Conservation (phyloP, 257 asterid genomes). For the Solanum gandarillasii region DNA sequence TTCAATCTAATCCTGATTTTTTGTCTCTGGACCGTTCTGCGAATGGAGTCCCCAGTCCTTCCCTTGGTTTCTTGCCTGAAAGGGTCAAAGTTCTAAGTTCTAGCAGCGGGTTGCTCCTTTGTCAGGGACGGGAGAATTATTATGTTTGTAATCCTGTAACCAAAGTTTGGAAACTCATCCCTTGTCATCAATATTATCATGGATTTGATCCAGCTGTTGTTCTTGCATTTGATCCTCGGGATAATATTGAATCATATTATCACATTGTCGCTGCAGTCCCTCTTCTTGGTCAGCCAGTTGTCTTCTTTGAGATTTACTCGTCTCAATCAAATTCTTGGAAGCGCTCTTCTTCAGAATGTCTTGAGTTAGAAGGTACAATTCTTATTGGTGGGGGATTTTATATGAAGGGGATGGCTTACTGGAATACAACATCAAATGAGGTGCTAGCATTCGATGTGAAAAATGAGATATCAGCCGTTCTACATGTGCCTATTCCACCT, state of each 20-base stretch:
- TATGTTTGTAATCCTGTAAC: conserved; percentile 40
- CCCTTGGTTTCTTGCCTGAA: conserved; percentile 17
- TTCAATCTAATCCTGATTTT: not conserved
- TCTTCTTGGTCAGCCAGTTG: not conserved
- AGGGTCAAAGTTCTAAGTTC: conserved; percentile 11
- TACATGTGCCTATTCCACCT: conserved; percentile 4
- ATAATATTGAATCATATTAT: conserved; percentile 19
- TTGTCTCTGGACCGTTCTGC: conserved; percentile 6
- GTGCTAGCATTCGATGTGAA: conserved; percentile 25
- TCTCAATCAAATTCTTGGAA: conserved; percentile 22
- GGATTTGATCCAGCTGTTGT: conserved; percentile 14
- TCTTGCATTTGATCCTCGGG: conserved; percentile 31
- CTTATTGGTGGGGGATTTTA: conserved; percentile 14
- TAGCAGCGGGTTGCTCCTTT: conserved; percentile 30
- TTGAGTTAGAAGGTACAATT: conserved; percentile 2
- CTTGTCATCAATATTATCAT: conserved; percentile 13
- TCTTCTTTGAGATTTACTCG: conserved; percentile 27
- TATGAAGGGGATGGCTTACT: conserved; percentile 30
- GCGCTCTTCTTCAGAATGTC: not conserved
- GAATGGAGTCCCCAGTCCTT: conserved; percentile 24
- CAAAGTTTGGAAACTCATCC: conserved; percentile 13
- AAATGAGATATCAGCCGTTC: conserved; percentile 9
- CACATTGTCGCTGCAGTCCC: conserved; percentile 20
- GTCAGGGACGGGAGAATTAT: conserved; percentile 8
- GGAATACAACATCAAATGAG: conserved; percentile 15